Conservation (phyloP, 2,329 filamentous ascomycete genomes). For the Mycosphaerelloides madeirae region DNA sequence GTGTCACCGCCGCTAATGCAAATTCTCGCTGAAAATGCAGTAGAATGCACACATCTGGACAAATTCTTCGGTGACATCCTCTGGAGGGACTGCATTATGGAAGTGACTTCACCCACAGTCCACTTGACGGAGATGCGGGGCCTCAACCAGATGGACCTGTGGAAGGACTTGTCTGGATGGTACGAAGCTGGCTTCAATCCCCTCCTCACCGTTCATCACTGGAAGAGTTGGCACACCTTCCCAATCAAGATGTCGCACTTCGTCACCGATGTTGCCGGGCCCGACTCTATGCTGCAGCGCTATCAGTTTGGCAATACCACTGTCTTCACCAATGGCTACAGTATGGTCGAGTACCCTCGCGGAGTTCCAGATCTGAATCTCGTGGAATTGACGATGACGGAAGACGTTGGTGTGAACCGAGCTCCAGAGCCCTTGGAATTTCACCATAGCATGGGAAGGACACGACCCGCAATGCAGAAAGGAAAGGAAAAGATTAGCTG, state of each 20-base stretch:
- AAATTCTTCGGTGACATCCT: slow-evolving; percentile 24
- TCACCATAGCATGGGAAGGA: slow-evolving; percentile 23
- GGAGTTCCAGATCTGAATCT: slow-evolving; percentile 26
- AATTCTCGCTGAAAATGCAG: slow-evolving; percentile 19
- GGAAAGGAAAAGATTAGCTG: slow-evolving; percentile 25
- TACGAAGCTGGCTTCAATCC: slow-evolving; percentile 25
- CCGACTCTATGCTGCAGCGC: slow-evolving; percentile 25
- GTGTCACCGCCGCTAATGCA: slow-evolving; percentile 25
- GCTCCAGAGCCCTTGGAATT: slow-evolving; percentile 20
- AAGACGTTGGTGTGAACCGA: slow-evolving; percentile 17
- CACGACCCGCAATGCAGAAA: slow-evolving; percentile 20
- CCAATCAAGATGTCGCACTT: slow-evolving; percentile 20
- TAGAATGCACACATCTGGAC: slow-evolving; percentile 20
- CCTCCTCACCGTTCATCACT: slow-evolving; percentile 27
- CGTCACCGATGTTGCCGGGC: slow-evolving; percentile 24
- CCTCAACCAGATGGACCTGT: slow-evolving; percentile 27
- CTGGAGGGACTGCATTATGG: slow-evolving; percentile 26
- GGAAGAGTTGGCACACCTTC: slow-evolving; percentile 28
- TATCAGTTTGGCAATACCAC: slow-evolving; percentile 23
- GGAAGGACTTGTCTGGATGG: slow-evolving; percentile 25
- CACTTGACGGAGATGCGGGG: slow-evolving; percentile 24
- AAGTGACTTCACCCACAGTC: slow-evolving; percentile 25
- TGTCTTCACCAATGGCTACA: slow-evolving; percentile 27
- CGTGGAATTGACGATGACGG: slow-evolving; percentile 25
- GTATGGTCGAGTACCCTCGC: slow-evolving; percentile 23